Percentiles rank a stretch among this genome's conserved stretches.
phyloP scores from a whole-genome alignment of 257 asterid genomes.

The Thymus mandschuricus region DNA sequence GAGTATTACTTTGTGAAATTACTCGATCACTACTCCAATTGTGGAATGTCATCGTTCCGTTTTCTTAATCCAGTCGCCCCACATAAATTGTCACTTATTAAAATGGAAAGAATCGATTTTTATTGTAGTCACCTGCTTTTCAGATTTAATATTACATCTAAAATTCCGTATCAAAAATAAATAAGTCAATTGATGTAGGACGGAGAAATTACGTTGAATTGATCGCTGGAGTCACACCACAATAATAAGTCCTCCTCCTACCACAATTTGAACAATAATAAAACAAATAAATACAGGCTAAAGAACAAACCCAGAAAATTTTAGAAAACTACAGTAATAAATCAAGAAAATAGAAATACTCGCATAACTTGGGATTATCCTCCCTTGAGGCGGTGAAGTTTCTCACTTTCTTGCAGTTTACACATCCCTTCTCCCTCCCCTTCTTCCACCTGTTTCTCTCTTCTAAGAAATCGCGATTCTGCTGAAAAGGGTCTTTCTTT shows the following conservation, averaged over 20 bases:
- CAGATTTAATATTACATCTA: too few relatives aligned
- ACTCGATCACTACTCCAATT: too few relatives aligned
- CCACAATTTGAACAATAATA: neutral
- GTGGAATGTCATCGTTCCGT: too few relatives aligned
- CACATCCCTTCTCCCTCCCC: constrained; percentile 22
- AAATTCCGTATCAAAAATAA: too few relatives aligned
- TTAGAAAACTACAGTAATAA: neutral
- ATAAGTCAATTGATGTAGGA: too few relatives aligned
- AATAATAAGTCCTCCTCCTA: neutral
- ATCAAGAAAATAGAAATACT: neutral
- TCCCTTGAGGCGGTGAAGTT: constrained; percentile 41
- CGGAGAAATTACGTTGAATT: neutral
- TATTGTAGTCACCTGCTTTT: too few relatives aligned
- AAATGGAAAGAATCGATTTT: too few relatives aligned
- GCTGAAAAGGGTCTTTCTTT: neutral
- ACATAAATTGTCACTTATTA: too few relatives aligned
- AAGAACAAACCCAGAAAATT: neutral
- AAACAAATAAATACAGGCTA: neutral
- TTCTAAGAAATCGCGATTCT: constrained; percentile 34
- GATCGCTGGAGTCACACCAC: neutral
- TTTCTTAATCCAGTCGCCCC: too few relatives aligned
- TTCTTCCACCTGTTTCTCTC: constrained; percentile 8
- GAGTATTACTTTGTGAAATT: too few relatives aligned
- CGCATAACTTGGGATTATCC: neutral
- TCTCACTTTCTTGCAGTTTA: constrained; percentile 15